Evolutionary conservation across 768 basidiomycete species (phyloP).

Genomic region (Naematelia encephala): DNA sequence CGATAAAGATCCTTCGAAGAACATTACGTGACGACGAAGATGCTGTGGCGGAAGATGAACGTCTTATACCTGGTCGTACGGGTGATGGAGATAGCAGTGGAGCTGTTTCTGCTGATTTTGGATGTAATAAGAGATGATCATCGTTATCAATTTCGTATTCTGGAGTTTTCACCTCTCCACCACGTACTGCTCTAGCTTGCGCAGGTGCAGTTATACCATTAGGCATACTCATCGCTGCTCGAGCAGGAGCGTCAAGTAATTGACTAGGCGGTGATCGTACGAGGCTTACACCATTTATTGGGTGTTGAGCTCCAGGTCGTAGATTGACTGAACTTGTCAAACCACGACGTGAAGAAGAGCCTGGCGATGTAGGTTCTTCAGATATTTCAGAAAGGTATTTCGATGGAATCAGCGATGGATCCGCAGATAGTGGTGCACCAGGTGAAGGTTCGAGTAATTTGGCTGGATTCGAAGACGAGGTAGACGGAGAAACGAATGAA

Average conservation of each 20-base stretch:
- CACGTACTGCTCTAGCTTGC: conserved; percentile 46
- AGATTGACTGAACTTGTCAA: conserved; percentile 1
- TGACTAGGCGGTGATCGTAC: conserved; percentile 33
- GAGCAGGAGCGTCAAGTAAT: conserved; percentile 45
- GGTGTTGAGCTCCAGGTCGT: conserved; percentile 18
- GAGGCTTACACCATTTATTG: conserved; percentile 13
- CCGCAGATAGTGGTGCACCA: conserved; percentile 35
- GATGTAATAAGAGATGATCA: conserved; percentile 3
- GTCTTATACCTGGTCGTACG: conserved; percentile 12
- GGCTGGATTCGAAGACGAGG: conserved; percentile 4
- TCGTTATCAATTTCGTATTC: conserved; percentile 37
- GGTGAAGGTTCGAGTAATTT: conserved; percentile 15
- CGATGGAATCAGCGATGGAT: conserved; percentile 31
- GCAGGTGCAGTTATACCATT: conserved; percentile 40
- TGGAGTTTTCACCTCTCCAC: conserved; percentile 37
- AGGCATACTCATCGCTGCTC: conserved; percentile 48
- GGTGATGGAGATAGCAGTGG: conserved; percentile 17
- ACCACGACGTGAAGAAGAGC: conserved; percentile 1
- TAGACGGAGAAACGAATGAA: conserved; percentile 15
- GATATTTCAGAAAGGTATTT: conserved; percentile 30
- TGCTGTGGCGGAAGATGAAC: conserved; percentile 36
- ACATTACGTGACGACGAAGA: conserved; percentile 29
- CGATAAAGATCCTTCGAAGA: conserved; percentile 47
- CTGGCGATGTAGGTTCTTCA: conserved; percentile 10
- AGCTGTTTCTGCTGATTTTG: conserved; percentile 4